Evolutionary conservation across 2,329 filamentous ascomycete species (phyloP).

Genomic region (Aspergillus phoenicis): DNA sequence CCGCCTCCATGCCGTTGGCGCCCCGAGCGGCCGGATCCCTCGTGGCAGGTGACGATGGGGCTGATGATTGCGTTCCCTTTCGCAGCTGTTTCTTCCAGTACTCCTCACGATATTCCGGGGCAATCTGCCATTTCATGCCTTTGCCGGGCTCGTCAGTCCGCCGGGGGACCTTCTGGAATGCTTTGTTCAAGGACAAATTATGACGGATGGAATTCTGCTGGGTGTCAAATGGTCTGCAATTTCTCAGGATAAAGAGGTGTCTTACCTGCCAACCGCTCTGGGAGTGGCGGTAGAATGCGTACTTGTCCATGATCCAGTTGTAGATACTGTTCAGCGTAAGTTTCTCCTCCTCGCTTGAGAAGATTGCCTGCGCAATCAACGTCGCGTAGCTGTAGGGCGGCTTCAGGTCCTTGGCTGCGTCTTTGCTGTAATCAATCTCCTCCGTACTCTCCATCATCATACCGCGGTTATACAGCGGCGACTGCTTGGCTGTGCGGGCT

Average conservation of each 20-base stretch:
- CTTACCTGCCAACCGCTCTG: constrained; percentile 89
- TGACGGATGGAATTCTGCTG: constrained; percentile 89
- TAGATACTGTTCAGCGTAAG: constrained; percentile 92
- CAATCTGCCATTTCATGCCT: constrained; percentile 98
- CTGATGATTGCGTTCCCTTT: constrained; percentile 48
- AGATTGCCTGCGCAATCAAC: constrained; percentile 94
- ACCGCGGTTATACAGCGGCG: constrained; percentile 52
- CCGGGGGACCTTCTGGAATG: constrained; percentile 89
- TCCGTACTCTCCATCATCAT: constrained; percentile 58
- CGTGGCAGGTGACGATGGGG: constrained; percentile 50
- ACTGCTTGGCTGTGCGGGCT: constrained; percentile 46
- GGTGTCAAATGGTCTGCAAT: no score
- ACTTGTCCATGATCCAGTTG: constrained; percentile 84
- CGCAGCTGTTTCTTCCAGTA: constrained; percentile 71
- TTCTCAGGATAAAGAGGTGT: constrained; percentile 15
- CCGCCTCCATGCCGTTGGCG: constrained; percentile 42
- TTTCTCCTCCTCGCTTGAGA: constrained; percentile 83
- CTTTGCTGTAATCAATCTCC: constrained; percentile 65
- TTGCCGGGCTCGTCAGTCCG: constrained; percentile 95
- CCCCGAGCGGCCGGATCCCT: constrained; percentile 46
- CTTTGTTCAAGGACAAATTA: constrained; percentile 92
- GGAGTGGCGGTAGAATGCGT: constrained; percentile 87
- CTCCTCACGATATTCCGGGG: constrained; percentile 79
- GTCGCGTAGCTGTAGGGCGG: constrained; percentile 96
- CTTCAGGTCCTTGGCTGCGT: constrained; percentile 87